These are phyloP conservation scores for Penicillium parvum DNA, from an alignment of 495 filamentous ascomycete genomes.

Conservation along the genomic window DNA sequence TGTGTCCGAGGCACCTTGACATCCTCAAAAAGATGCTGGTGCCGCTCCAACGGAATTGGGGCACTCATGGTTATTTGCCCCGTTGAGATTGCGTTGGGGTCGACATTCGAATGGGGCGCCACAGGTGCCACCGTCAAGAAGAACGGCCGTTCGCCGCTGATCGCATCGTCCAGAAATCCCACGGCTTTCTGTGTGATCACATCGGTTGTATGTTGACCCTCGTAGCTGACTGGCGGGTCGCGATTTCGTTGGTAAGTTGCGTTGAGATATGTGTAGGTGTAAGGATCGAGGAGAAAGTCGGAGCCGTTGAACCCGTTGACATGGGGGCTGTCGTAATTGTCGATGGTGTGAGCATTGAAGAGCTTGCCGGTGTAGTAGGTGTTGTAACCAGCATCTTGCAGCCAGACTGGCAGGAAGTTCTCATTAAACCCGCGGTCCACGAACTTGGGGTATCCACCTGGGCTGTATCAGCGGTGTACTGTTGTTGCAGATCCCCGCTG, in stretches of 20 bases:
- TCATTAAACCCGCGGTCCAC: constrained; percentile 61
- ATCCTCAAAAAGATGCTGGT: constrained; percentile 34
- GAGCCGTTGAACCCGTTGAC: constrained; percentile 52
- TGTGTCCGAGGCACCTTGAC: constrained; percentile 35
- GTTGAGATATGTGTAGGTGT: constrained; percentile 68
- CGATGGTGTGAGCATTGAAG: constrained; percentile 58
- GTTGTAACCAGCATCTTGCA: constrained; percentile 64
- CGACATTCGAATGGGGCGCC: constrained; percentile 61
- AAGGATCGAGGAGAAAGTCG: constrained; percentile 68
- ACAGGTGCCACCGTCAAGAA: constrained; percentile 64
- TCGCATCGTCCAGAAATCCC: constrained; percentile 60
- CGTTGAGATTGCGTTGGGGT: constrained; percentile 20
- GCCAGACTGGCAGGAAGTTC: constrained; percentile 64
- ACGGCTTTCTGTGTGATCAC: constrained; percentile 59
- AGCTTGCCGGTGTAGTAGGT: constrained; percentile 74
- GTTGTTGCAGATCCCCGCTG: not conserved
- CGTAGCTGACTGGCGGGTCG: constrained; percentile 52
- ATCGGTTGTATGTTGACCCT: constrained; percentile 57
- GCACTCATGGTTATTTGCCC: constrained; percentile 35
- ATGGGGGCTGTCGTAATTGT: constrained; percentile 56
- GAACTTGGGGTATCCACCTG: constrained; percentile 70
- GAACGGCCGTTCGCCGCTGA: constrained; percentile 52
- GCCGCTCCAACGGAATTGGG: constrained; percentile 46
- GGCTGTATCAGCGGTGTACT: not conserved
- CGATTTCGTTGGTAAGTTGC: constrained; percentile 60